Base-by-base conservation (phyloP, 2,329 filamentous ascomycete genomes). In the Penicillium olsonii region DNA sequence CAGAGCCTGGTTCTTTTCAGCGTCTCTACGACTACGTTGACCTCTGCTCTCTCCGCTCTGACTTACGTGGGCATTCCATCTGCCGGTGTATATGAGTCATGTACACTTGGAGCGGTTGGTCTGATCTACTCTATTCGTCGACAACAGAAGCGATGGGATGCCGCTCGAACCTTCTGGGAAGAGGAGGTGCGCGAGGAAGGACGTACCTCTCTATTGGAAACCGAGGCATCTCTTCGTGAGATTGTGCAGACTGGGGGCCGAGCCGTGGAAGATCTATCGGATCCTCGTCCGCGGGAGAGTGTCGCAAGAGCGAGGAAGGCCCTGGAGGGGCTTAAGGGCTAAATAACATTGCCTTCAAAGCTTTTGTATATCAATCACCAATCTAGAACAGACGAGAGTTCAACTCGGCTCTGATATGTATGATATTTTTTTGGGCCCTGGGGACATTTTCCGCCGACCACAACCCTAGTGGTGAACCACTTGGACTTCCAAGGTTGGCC, bases 1-100 rank as follows among this genome's bases (percentile, higher is more conserved):
- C 87, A 92, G 68, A 83, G 79, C 48, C 81, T 92, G 2, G 84
- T 96, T 4, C 67, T 95, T 4, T 85, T 91, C 62, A 88, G 88
- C 0, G 73, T 90, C 0, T 87, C 84, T 44, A 90, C 89, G 0
- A 87, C 88, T 0, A 83, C 84, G 4, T 72, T 88, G 3, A 81
- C 81, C 1, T 75, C 78, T 10, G 80, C 79, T 0, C 72, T 85
- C 2, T 80, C 78, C 0, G 76, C 71, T 0, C 75, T 84, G 47
- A 74, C 83, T 3, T 84, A 81, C 63, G 56, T 82, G 15, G 82
- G 81, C 14, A 62, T 78, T 8, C 74, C 77, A 0, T 71, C 77
- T 0, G 74, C 78, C 7, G 76, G 76, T 1, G 47, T 80, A 1
- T 84, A 83, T 50, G 82, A 84, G 64, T 79, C 81, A 4, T 78